Base-by-base conservation (phyloP, 352 stramenopile species). In the Discostella stelligera region DNA sequence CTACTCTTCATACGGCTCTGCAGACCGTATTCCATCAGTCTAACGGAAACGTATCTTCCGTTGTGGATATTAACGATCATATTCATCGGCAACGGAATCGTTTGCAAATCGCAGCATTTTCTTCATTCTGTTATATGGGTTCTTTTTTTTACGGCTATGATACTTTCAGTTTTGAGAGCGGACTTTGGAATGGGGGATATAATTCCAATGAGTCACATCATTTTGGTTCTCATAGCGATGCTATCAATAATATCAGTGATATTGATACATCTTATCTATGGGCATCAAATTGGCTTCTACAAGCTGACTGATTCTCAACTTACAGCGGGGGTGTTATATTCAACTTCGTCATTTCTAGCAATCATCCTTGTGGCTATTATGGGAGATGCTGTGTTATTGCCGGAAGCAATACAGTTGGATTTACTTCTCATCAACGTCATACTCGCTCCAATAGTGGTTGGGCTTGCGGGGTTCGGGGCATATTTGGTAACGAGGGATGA, bases 81-180 rank as follows among this genome's bases (percentile, higher is more conserved):
- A 39, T 86, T 81, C 39, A 85, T 92, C 20, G 25, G 81, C 7
- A 84, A 92, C 75, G 87, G 87, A 21, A 77, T 91, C 39, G 77
- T 92, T 63, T 92, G 87, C 77, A 92, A 90, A 71, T 88, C 84
- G 48, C 87, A 92, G 68, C 81, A 91, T 58, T 77, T 86, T 46
- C 18, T 90, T 7, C 60, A 80, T 44, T 68, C 86, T 3, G 11
- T 92, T n/a, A 82, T 86, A 68, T 92, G 84, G 87, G 50, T 85
- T 27, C 60, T 92, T 3, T 16, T 75, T 10, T 89, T 91, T 54
- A 58, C 64, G 21, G 56, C 79, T 10, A 89, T 92, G 80, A 30
- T 89, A 16, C 58, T 91, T 4, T 68, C 76, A 13, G 74, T 83
- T 16, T 60, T 92, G 6, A 89, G 77, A 69, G 61, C 89, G 10